Evolutionary conservation across 306 rosid species (phyloP).

Genomic region (Dryas octopetala): DNA sequence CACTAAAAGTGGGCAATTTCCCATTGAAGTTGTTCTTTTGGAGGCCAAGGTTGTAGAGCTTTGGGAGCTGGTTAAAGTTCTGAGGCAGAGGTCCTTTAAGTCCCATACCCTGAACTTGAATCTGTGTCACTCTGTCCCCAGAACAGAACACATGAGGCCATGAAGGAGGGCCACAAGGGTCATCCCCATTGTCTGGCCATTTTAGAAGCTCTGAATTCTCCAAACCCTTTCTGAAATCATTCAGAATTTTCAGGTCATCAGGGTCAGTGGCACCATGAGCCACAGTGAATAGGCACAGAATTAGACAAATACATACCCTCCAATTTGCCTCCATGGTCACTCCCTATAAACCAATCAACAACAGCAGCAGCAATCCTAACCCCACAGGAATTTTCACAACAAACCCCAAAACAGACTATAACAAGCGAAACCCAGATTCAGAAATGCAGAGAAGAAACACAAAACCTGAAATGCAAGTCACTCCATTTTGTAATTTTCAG

Average conservation of each 20-base stretch:
- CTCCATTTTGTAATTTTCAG: not conserved
- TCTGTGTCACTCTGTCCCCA: constrained; percentile 66
- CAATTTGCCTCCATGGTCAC: constrained; percentile 35
- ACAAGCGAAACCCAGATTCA: constrained; percentile 21
- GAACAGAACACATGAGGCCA: constrained; percentile 71
- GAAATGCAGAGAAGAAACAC: constrained; percentile 16
- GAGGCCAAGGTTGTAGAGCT: constrained; percentile 73
- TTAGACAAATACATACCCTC: constrained; percentile 31
- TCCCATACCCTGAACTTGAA: constrained; percentile 71
- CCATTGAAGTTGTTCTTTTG: constrained; percentile 68
- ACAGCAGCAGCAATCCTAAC: not conserved
- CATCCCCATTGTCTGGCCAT: constrained; percentile 66
- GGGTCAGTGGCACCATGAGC: constrained; percentile 52
- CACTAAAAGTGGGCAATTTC: constrained; percentile 61
- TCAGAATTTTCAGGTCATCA: constrained; percentile 64
- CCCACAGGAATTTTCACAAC: constrained; percentile 17
- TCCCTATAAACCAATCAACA: constrained; percentile 9
- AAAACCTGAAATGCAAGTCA: constrained; percentile 3
- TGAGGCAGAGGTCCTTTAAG: constrained; percentile 66
- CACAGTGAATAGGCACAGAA: constrained; percentile 32
- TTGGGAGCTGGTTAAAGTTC: constrained; percentile 66
- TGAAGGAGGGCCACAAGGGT: constrained; percentile 76
- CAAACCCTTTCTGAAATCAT: constrained; percentile 63
- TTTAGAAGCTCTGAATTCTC: constrained; percentile 65
- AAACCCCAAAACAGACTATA: constrained; percentile 13